These are phyloP conservation scores for Clausena lansium DNA, from an alignment of 345 rosid species.

Conservation along the genomic window DNA sequence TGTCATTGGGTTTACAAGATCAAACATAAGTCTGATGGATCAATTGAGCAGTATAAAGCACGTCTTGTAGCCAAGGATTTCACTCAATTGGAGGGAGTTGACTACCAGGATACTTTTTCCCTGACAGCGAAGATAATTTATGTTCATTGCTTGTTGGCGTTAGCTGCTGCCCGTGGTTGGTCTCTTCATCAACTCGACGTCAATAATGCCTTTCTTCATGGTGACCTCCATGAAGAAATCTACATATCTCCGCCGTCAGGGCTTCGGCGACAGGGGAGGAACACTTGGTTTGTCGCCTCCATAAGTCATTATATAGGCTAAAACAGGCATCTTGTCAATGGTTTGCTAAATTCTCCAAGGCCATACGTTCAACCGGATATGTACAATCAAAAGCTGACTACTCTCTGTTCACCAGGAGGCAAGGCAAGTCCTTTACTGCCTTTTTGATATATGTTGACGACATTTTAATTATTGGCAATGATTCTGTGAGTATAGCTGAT, in stretches of 20 bases:
- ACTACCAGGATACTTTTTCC: neutral
- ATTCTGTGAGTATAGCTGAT: neutral
- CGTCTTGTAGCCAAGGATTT: neutral
- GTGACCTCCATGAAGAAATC: neutral
- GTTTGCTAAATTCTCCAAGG: neutral
- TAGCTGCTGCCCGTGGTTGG: neutral
- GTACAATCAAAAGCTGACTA: neutral
- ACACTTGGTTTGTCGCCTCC: neutral
- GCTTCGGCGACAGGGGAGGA: neutral
- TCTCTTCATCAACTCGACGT: neutral
- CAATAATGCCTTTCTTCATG: no score
- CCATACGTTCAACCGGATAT: neutral
- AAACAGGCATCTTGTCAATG: neutral
- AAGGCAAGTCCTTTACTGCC: neutral
- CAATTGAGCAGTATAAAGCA: neutral
- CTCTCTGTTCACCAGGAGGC: neutral
- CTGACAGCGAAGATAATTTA: neutral
- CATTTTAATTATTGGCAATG: neutral
- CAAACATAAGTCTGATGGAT: neutral
- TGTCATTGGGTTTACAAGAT: neutral
- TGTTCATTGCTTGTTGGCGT: neutral
- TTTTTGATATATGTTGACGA: neutral
- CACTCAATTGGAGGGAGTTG: neutral
- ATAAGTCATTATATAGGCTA: neutral
- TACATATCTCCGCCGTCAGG: neutral